Evolutionary conservation across 2,329 filamentous ascomycete genomes (phyloP).

Genomic region (Ceratocystis ficicola): DNA sequence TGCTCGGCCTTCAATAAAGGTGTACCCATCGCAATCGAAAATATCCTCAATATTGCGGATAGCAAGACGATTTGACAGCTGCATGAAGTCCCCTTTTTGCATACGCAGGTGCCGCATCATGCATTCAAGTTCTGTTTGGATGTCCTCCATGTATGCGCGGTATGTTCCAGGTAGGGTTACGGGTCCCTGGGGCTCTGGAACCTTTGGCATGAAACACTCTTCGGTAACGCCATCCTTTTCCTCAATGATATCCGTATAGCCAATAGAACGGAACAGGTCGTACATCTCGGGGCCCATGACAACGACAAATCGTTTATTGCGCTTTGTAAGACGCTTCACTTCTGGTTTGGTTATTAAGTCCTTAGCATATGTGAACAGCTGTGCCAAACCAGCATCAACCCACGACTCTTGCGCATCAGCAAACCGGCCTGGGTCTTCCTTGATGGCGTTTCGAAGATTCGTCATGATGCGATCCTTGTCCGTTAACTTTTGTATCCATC

Average conservation of each 20-base stretch:
- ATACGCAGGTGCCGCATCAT: constrained; percentile 28
- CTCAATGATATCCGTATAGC: constrained; percentile 35
- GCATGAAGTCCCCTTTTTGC: constrained; percentile 27
- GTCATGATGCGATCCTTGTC: constrained; percentile 36
- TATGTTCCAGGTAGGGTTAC: constrained; percentile 32
- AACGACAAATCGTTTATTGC: constrained; percentile 45
- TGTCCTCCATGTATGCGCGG: constrained; percentile 40
- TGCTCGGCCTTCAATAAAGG: constrained; percentile 21
- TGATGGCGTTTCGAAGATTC: constrained; percentile 32
- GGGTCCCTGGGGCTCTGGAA: constrained; percentile 24
- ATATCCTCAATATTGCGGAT: constrained; percentile 28
- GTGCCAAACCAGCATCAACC: constrained; percentile 33
- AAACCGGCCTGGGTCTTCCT: constrained; percentile 39
- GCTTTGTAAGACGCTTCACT: constrained; percentile 39
- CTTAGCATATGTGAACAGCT: constrained; percentile 41
- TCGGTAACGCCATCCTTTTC: constrained; percentile 33
- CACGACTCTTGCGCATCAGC: constrained; percentile 33
- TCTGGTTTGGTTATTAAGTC: constrained; percentile 36
- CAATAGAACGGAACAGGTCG: constrained; percentile 38
- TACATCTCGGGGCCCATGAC: constrained; percentile 42
- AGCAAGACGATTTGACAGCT: constrained; percentile 26
- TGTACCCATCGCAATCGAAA: constrained; percentile 28
- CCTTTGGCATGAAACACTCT: constrained; percentile 31
- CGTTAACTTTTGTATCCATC: constrained; percentile 35
- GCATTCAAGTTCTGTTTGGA: constrained; percentile 38